Evolutionary conservation across 257 asterid species (phyloP).

Genomic region (Misopates orontium): DNA sequence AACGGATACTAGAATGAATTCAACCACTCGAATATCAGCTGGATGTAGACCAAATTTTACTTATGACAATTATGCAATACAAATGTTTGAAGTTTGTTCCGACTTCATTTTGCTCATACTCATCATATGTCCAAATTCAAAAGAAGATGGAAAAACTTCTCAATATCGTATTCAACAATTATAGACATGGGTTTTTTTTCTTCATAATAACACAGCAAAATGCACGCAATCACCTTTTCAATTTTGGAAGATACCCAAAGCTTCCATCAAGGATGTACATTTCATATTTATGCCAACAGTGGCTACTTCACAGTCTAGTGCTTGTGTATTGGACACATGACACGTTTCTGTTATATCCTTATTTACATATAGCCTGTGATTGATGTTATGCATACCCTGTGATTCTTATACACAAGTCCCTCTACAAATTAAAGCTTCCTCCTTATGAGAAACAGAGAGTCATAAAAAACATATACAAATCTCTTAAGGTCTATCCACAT

Average conservation of each 20-base stretch:
- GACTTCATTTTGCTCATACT: conserved; percentile 12
- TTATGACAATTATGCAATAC: conserved; percentile 6
- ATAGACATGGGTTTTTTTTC: not conserved
- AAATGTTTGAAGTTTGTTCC: not conserved
- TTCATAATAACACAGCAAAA: not conserved
- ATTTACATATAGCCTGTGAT: too few species aligned
- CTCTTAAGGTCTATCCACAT: not conserved
- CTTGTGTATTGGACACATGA: not conserved
- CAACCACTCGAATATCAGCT: conserved; percentile 18
- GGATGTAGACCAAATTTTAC: not conserved
- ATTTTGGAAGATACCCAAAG: not conserved
- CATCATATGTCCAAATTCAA: not conserved
- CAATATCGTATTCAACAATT: not conserved
- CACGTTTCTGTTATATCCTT: not conserved
- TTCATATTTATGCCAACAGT: too few species aligned
- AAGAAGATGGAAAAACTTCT: not conserved
- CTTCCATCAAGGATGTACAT: not conserved
- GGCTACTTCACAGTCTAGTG: not conserved
- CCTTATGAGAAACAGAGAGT: too few species aligned
- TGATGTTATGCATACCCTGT: too few species aligned
- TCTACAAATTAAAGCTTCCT: not conserved
- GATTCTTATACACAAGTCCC: too few species aligned
- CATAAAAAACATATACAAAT: too few species aligned
- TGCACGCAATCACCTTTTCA: not conserved
- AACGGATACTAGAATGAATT: not conserved